A percentile compares a stretch with the other conserved stretches of the same genome.
Evolutionary conservation across 352 stramenopile species (phyloP).

Genomic region (Halophytophthora polymorphica): DNA sequence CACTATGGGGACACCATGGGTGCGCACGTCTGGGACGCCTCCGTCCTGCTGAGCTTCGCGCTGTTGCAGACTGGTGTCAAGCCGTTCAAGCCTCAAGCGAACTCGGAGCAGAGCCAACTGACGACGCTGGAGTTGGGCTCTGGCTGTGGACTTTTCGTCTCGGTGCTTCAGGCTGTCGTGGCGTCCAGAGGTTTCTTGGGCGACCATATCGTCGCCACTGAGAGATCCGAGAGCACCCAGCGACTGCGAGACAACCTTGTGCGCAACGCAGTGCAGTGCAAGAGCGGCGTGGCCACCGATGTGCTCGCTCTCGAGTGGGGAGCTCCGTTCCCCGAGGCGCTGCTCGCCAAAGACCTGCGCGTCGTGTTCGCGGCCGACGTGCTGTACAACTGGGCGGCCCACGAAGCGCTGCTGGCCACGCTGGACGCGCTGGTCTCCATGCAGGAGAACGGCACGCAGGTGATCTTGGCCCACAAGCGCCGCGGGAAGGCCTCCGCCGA

Average conservation of each 20-base stretch:
- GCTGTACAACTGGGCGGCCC: conserved; percentile 57
- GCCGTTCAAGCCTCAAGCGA: neutral
- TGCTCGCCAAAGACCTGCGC: conserved; percentile 5
- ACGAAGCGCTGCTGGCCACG: conserved; percentile 41
- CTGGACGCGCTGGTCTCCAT: conserved; percentile 14
- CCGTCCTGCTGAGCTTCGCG: conserved; percentile 44
- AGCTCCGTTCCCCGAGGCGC: neutral
- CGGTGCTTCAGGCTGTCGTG: conserved; percentile 13
- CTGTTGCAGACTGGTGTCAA: conserved; percentile 15
- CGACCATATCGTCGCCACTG: conserved; percentile 29
- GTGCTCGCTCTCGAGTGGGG: conserved; percentile 38
- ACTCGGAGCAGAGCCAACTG: neutral
- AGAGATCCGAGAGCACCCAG: conserved; percentile 26
- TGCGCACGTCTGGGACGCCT: conserved; percentile 65
- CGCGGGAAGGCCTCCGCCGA: conserved; percentile 26
- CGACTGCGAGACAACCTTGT: conserved; percentile 31
- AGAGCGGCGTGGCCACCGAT: neutral
- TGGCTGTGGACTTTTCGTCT: conserved; percentile 49
- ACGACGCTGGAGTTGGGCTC: conserved; percentile 43
- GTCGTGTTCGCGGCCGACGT: conserved; percentile 54
- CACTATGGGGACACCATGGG: conserved; percentile 69
- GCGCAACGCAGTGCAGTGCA: conserved; percentile 13
- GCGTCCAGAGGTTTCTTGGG: neutral
- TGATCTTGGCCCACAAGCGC: conserved; percentile 58
- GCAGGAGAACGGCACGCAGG: conserved; percentile 1